Evolutionary conservation across 2,329 filamentous ascomycete genomes (phyloP).

Genomic region (Pseudogymnoascus sp.): DNA sequence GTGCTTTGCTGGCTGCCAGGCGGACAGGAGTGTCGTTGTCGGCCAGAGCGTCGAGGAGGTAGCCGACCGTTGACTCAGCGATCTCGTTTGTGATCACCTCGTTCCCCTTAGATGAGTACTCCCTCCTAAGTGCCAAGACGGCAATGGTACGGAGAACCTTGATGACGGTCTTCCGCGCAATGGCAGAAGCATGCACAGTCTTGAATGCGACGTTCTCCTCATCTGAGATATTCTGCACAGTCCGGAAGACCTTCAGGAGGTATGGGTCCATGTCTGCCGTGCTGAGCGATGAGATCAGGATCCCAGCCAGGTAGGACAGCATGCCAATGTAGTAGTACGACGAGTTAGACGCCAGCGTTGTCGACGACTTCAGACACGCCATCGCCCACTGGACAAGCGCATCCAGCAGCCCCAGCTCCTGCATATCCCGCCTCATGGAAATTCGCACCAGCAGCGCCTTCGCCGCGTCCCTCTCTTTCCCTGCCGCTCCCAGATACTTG

Average conservation of each 20-base stretch:
- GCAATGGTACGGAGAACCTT: slow-evolving; percentile 75
- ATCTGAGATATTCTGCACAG: slow-evolving; percentile 51
- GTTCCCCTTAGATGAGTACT: slow-evolving; percentile 23
- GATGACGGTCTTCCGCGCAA: slow-evolving; percentile 72
- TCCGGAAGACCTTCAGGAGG: slow-evolving; percentile 56
- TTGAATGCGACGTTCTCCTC: slow-evolving; percentile 40
- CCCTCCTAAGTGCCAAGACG: slow-evolving; percentile 53
- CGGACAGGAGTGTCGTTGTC: slow-evolving; percentile 90
- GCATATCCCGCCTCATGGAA: slow-evolving; percentile 82
- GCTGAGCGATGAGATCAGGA: slow-evolving; percentile 61
- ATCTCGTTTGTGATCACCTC: slow-evolving; percentile 33
- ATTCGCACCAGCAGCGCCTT: slow-evolving; percentile 72
- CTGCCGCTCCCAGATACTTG: slow-evolving; percentile 62
- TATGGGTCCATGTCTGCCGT: slow-evolving; percentile 65
- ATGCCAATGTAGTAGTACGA: slow-evolving; percentile 73
- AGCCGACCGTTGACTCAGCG: slow-evolving; percentile 74
- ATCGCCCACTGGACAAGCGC: slow-evolving; percentile 65
- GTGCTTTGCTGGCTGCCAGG: slow-evolving; percentile 82
- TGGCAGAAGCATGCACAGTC: slow-evolving; percentile 59
- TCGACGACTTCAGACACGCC: slow-evolving; percentile 39
- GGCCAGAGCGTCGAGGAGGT: slow-evolving; percentile 66
- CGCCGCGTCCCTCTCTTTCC: slow-evolving; percentile 87
- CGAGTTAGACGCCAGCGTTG: slow-evolving; percentile 33
- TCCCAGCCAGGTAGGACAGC: slow-evolving; percentile 68
- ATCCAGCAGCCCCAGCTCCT: slow-evolving; percentile 60